Base-by-base conservation (phyloP, 2,329 filamentous ascomycete species). In the Calonectria ilicicola region DNA sequence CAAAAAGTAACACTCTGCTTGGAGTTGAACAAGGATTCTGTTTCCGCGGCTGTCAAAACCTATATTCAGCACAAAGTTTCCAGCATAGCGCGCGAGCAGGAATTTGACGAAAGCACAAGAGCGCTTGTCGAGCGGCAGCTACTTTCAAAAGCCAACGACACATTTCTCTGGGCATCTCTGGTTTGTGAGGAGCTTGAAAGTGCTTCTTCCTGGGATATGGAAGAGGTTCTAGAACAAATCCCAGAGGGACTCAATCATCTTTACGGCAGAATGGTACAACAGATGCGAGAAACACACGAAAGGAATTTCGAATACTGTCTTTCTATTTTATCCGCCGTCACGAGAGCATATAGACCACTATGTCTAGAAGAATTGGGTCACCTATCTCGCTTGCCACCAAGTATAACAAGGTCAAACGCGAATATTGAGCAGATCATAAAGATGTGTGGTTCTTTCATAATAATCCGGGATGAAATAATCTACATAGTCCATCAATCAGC, bases 401-500 rank as follows among this genome's bases (percentile, higher is more conserved):
- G 2, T 12, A 63, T 10, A 79, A 19, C 5, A 46, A 23, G 70
- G 77, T 6, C 56, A 67, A 1, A 21, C 29, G 29, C 29, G 5
- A 29, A 29, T 8, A 29, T 84, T 14, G 42, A 58, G 21, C 69
- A 83, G 2, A 73, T 85, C 10, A 76, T 87, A 14, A 56, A 72
- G 10, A 40, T 74, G 6, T 87, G 84, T 15, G 69, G 85, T 14
- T 87, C 83, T 12, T 85, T 87, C 62, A 74, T 87, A 1, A 84
- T 80, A 2, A 5, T 85, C 35, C 78, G 77, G 40, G 70, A 82
- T 0, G 65, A 60, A 2, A 70, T 29, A 1, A 56, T 87, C 14
- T 83, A 78, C 56, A 82, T 86, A 72, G 80, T 87, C 1, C 84
- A 87, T 72, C 82, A 86, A 70, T 87, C 85, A 1, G 86, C 84